phyloP scores from a whole-genome alignment of 2,329 filamentous ascomycete genomes.

The Neofusicoccum kwambonambiense region DNA sequence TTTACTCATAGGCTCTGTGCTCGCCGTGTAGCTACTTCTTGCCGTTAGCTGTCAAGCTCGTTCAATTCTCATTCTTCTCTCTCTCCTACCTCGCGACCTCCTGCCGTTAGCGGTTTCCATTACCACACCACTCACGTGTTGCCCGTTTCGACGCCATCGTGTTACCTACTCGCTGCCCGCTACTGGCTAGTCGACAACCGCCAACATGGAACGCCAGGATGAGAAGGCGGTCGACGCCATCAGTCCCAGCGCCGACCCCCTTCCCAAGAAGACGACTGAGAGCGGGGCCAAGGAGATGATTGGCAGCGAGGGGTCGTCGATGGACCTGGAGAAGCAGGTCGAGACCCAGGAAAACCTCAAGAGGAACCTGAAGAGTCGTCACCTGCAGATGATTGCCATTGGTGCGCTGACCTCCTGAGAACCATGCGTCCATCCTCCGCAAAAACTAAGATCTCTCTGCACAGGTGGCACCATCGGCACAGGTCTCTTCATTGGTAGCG shows the following conservation, averaged over 20 bases:
- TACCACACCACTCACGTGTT: conserved; percentile 14
- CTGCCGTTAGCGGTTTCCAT: conserved; percentile 16
- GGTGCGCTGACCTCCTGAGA: conserved; percentile 26
- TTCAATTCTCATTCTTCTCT: not conserved
- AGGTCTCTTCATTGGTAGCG: conserved; percentile 54
- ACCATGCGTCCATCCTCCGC: conserved; percentile 1
- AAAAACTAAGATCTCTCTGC: not conserved
- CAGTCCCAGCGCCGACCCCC: not conserved
- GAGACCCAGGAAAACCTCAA: conserved; percentile 28
- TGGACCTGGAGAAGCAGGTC: conserved; percentile 37
- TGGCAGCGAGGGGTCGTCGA: conserved; percentile 14
- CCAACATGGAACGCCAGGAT: conserved; percentile 11
- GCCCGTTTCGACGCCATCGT: not conserved
- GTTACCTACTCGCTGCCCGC: not conserved
- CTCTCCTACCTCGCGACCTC: conserved; percentile 8
- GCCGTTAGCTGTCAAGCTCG: conserved; percentile 13
- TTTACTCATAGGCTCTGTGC: conserved; percentile 14
- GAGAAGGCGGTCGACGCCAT: conserved; percentile 16
- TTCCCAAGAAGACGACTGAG: not conserved
- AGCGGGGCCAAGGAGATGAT: conserved; percentile 2
- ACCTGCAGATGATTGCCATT: conserved; percentile 41
- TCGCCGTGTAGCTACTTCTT: conserved; percentile 12
- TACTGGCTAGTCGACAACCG: not conserved
- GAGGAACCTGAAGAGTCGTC: conserved; percentile 36
- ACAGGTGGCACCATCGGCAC: conserved; percentile 49